Evolutionary conservation across 2,329 filamentous ascomycete species (phyloP), one percentile per base, ranked within the genome.

Genomic region (Septoria petroselini): DNA sequence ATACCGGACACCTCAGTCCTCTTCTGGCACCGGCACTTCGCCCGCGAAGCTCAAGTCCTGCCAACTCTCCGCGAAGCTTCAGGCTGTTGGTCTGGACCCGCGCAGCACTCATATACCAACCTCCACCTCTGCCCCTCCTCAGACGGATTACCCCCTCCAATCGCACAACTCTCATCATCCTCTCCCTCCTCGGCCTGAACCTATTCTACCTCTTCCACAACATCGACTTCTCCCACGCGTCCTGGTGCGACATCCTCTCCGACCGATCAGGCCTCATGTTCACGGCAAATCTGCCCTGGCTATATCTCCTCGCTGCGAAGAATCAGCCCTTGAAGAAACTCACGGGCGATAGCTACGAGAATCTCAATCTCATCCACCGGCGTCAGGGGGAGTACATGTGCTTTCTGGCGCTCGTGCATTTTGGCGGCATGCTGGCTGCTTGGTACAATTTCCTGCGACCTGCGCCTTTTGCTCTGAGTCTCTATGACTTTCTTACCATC

Each of bases 251-350:
- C 62, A 72, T 80, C 45, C 76, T 83, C 40, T 76, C 78, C 50
- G 80, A 84, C 60, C 72, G 80, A 23, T 73, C 76, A 30, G 79
- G 79, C 4, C 70, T 77, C 34, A 61, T 82, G 2, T 77, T 78
- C 57, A 70, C 71, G 12, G 70, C 72, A 8, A 79, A 78, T 48
- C 65, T 79, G 1, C 75, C 76, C 3, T 65, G 77, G 31, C 70
- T 85, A 2, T 85, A 86, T 62, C 69, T 85, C 3, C 71, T 86
- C 3, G 76, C 79, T 1, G 82, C 83, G 25, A 86, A 86, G 64
- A 85, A 82, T 52, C 82, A 84, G 54, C 83, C 82, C 0, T 62
- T 85, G 27, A 78, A 78, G 50, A 58, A 73, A 1, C 68, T 86
- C 14, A 84, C 82, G 0, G 81, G 82, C 3, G 76, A 77, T 54